Conservation (phyloP, 2,329 filamentous ascomycete species). For the Pseudocercospora macadamiae region DNA sequence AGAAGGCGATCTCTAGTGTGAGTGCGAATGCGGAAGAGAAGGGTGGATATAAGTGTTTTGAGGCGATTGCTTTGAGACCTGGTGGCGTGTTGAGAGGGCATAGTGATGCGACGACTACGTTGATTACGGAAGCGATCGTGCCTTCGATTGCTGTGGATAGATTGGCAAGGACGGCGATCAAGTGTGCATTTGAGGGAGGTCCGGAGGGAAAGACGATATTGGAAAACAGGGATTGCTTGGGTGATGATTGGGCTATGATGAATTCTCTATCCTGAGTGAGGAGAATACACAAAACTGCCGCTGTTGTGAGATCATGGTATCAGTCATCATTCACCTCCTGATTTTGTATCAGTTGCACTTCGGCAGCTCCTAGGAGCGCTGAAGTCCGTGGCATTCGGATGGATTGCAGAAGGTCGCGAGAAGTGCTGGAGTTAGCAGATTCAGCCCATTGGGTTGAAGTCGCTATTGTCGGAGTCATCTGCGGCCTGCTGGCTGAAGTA, state of each 20-base stretch:
- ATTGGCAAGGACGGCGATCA: constrained; percentile 37
- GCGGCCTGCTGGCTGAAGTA: not conserved
- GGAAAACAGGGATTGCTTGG: constrained; percentile 42
- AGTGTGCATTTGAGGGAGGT: constrained; percentile 35
- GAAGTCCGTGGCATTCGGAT: too few relatives aligned
- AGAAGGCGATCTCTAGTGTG: constrained; percentile 40
- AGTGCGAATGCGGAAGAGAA: constrained; percentile 34
- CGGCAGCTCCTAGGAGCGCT: too few relatives aligned
- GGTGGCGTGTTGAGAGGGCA: constrained; percentile 35
- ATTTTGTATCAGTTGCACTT: too few relatives aligned
- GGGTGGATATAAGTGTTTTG: constrained; percentile 38
- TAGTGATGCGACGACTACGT: constrained; percentile 37
- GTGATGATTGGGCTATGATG: constrained; percentile 41
- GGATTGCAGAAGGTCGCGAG: too few relatives aligned
- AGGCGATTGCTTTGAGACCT: constrained; percentile 39
- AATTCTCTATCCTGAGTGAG: constrained; percentile 25
- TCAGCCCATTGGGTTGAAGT: constrained; percentile 2
- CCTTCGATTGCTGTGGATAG: constrained; percentile 38
- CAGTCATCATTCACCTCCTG: too few relatives aligned
- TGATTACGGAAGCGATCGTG: constrained; percentile 35
- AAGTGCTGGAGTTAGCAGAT: too few relatives aligned
- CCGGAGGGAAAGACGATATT: constrained; percentile 37
- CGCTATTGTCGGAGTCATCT: constrained; percentile 13
- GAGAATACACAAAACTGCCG: not conserved
- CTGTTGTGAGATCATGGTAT: too few relatives aligned